A percentile compares a stretch with the other conserved stretches of the same genome.
Conservation (phyloP, 352 stramenopile species). For the Thalassiosira delicatula region DNA sequence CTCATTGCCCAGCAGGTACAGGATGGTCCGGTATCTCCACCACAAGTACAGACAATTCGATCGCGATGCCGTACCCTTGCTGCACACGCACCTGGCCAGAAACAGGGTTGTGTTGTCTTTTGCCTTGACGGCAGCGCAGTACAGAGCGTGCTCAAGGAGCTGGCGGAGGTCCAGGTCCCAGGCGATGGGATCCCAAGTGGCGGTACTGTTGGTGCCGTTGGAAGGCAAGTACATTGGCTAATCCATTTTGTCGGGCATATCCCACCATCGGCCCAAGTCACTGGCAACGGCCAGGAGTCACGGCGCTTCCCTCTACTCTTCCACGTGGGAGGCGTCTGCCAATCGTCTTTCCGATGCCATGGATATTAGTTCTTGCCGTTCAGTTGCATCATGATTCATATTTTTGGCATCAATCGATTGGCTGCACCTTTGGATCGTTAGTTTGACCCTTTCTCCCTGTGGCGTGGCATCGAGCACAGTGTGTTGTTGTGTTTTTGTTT, state of each 20-base stretch:
- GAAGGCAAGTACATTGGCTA: slow-evolving; percentile 41
- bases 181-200: slow-evolving; percentile 25
- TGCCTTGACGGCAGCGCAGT: slow-evolving; percentile 72
- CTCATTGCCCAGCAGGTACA: slow-evolving; percentile 79
- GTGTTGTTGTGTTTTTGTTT: too few relatives aligned
- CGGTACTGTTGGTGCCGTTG: neutral
- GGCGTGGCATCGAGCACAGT: too few relatives aligned
- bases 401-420: too few relatives aligned
- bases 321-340: too few relatives aligned
- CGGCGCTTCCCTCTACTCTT: too few relatives aligned
- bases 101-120: slow-evolving; percentile 76
- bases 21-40: slow-evolving; percentile 77
- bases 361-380: too few relatives aligned
- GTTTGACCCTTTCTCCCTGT: too few relatives aligned
- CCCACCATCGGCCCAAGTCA: slow-evolving; percentile 56
- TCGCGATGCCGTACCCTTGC: slow-evolving; percentile 73
- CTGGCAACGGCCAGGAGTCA: slow-evolving; percentile 59
- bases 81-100: slow-evolving; percentile 77
- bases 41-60: slow-evolving; percentile 80
- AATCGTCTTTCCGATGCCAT: too few relatives aligned
- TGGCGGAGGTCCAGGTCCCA: slow-evolving; percentile 77
- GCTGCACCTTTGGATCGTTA: too few relatives aligned
- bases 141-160: slow-evolving; percentile 77
- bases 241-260: slow-evolving; percentile 52
- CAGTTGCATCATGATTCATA: too few relatives aligned